Conservation (phyloP, 305 asterid genomes). For the Fraxinus dipetala region DNA sequence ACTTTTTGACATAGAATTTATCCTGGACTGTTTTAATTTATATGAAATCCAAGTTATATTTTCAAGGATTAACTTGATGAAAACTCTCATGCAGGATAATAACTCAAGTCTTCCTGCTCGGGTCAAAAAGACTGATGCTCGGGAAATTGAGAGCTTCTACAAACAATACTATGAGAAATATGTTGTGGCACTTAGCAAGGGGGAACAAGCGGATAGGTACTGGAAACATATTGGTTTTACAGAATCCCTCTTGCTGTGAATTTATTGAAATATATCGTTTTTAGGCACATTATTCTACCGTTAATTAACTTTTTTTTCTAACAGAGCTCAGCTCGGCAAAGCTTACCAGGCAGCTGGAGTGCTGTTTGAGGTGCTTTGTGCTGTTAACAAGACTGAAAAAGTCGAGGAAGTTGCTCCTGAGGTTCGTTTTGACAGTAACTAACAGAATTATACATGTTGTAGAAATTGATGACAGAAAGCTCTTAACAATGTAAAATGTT, state of each 20-base stretch:
- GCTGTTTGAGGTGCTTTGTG: constrained; percentile 86
- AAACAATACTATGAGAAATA: constrained; percentile 94
- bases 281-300: neutral
- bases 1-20: neutral
- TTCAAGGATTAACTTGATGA: neutral
- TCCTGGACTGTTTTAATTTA: neutral
- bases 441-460: neutral
- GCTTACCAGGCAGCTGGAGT: constrained; percentile 85
- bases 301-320: constrained; percentile 8
- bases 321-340: constrained; percentile 86
- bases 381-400: constrained; percentile 74
- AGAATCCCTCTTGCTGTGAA: constrained; percentile 11
- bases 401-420: constrained; percentile 80
- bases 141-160: constrained; percentile 98
- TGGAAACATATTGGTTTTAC: neutral
- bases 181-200: constrained; percentile 90
- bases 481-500: constrained; percentile 15
- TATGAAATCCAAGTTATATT: neutral
- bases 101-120: constrained; percentile 80
- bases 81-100: constrained; percentile 62
- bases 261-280: constrained; percentile 15
- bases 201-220: constrained; percentile 95
- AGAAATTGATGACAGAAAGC: constrained; percentile 18
- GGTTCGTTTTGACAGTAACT: constrained; percentile 37
- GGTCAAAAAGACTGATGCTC: constrained; percentile 91